Conservation (phyloP, 2,329 filamentous ascomycete species). For the Blumeria hordei region DNA sequence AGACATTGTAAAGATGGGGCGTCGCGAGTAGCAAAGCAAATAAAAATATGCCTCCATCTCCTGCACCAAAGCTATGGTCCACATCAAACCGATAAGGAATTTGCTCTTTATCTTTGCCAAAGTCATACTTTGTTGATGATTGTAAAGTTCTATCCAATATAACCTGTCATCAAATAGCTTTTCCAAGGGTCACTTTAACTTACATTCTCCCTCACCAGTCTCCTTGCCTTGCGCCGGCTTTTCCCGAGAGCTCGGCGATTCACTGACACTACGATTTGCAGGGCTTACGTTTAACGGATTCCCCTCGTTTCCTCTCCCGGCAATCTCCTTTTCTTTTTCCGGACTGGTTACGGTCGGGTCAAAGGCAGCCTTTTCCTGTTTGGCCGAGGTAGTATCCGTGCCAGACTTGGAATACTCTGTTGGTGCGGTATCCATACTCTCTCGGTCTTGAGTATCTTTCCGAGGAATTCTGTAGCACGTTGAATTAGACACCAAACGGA, state of each 20-base stretch:
- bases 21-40: conserved; percentile 16
- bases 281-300: conserved; percentile 34
- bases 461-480: conserved; percentile 1
- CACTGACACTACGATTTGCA: conserved; percentile 32
- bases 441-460: conserved; percentile 30
- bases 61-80: too few species aligned
- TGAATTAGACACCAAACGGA: background rate
- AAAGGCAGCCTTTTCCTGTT: conserved; percentile 38
- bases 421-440: conserved; percentile 36
- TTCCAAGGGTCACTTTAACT: background rate
- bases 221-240: background rate
- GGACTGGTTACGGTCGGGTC: conserved; percentile 43
- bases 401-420: conserved; percentile 47
- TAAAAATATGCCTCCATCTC: background rate
- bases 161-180: too few species aligned
- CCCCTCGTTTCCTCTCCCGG: conserved; percentile 16
- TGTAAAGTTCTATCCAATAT: too few species aligned
- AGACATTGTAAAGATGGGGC: conserved; percentile 27
- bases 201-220: background rate
- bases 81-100: too few species aligned
- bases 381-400: conserved; percentile 31
- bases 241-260: conserved; percentile 7
- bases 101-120: too few species aligned
- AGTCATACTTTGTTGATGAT: too few species aligned
- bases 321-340: conserved; percentile 27